phyloP scores from a whole-genome alignment of 2,329 filamentous ascomycete species.

The Colletotrichum salicis region DNA sequence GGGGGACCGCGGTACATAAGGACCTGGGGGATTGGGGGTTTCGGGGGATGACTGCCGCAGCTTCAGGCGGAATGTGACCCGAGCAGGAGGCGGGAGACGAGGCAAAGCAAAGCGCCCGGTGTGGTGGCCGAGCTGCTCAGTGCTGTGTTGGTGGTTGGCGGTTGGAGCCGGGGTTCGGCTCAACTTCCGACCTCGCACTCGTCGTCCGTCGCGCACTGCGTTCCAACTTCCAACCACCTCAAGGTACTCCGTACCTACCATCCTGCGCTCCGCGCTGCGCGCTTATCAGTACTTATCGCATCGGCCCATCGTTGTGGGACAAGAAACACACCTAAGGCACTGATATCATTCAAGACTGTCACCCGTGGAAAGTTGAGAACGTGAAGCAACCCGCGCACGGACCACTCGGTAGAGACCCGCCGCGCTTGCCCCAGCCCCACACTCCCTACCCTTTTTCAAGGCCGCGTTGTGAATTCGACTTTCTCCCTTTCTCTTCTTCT shows the following conservation, averaged over 20 bases:
- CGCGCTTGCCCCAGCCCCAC: neutral
- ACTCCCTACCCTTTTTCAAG: slow-evolving; percentile 29
- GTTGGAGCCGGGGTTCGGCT: slow-evolving; percentile 1
- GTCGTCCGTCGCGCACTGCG: neutral
- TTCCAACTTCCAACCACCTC: neutral
- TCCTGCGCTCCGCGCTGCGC: neutral
- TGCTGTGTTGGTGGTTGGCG: neutral
- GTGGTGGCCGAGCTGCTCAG: slow-evolving; percentile 4
- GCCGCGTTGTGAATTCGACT: neutral
- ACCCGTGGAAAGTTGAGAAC: neutral
- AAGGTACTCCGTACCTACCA: too few species aligned
- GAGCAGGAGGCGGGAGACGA: slow-evolving; percentile 8
- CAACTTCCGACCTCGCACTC: slow-evolving; percentile 7
- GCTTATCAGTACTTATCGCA: neutral
- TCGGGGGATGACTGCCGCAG: neutral
- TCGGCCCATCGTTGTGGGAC: neutral
- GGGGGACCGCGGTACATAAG: slow-evolving; percentile 28
- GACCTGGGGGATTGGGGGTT: slow-evolving; percentile 18
- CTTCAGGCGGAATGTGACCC: slow-evolving; percentile 23
- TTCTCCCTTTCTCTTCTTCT: slow-evolving; percentile 46
- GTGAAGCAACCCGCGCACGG: neutral
- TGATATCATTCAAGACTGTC: neutral
- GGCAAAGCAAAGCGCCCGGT: neutral
- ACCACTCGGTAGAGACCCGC: slow-evolving; percentile 19
- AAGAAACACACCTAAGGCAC: neutral